phyloP scores from a whole-genome alignment of 2,329 filamentous ascomycete genomes.

The Leptoxyphium fumago region DNA sequence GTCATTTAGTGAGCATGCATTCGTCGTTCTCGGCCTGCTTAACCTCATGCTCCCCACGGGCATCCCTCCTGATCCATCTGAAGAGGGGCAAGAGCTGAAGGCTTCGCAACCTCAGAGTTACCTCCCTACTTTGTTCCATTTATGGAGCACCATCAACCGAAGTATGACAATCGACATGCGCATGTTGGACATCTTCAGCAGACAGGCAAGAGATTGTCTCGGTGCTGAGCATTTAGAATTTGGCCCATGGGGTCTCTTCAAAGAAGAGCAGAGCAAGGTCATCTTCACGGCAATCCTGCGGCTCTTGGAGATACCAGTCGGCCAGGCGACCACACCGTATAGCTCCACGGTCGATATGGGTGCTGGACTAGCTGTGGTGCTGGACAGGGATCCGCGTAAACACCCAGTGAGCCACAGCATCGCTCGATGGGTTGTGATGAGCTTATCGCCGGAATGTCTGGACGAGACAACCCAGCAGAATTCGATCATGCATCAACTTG shows the following conservation, averaged over 20 bases:
- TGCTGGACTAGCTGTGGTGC: constrained; percentile 66
- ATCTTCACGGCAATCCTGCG: constrained; percentile 86
- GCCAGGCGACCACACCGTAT: constrained; percentile 88
- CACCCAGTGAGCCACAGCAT: constrained; percentile 86
- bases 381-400: constrained; percentile 88
- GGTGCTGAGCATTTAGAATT: constrained; percentile 63
- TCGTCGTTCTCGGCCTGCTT: constrained; percentile 76
- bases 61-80: constrained; percentile 56
- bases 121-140: constrained; percentile 84
- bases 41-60: constrained; percentile 80
- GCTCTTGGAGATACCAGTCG: constrained; percentile 87
- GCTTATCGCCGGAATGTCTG: constrained; percentile 70
- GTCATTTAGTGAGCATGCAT: constrained; percentile 81
- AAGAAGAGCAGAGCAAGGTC: constrained; percentile 75
- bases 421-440: constrained; percentile 84
- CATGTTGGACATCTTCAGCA: constrained; percentile 79
- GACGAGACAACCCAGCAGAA: constrained; percentile 43
- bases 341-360: constrained; percentile 64
- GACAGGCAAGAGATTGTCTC: constrained; percentile 72
- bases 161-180: constrained; percentile 77
- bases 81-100: constrained; percentile 21
- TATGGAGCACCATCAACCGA: constrained; percentile 86
- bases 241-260: constrained; percentile 78
- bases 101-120: constrained; percentile 60
- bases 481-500: constrained; percentile 70